Percentiles rank a stretch among this genome's conserved stretches.
Conservation (phyloP, 129 eudicot species). For the Flaveria trinervia region DNA sequence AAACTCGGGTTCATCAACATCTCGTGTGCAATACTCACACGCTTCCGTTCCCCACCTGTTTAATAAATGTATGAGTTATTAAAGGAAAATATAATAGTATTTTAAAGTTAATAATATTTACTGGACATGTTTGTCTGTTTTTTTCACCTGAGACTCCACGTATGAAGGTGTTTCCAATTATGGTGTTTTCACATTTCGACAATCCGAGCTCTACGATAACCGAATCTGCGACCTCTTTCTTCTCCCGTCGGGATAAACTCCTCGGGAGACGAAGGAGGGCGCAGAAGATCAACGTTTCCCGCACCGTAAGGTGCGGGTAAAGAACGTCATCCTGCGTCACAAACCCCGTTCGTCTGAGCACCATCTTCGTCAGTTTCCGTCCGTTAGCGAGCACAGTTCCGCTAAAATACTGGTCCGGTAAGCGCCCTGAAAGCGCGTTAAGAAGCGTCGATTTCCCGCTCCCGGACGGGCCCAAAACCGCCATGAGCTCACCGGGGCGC, state of each 20-base stretch:
- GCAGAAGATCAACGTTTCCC: conserved; percentile 77
- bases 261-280: conserved; percentile 66
- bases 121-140: no score
- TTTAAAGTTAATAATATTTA: no score
- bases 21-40: conserved; percentile 91
- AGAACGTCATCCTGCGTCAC: conserved; percentile 90
- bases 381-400: conserved; percentile 72
- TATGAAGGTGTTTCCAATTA: conserved; percentile 66
- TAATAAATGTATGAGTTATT: no score
- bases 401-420: conserved; percentile 50
- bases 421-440: conserved; percentile 74
- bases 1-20: conserved; percentile 84
- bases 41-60: conserved; percentile 79
- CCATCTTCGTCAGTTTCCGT: conserved; percentile 45
- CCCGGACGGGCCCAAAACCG: conserved; percentile 93
- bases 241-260: conserved; percentile 45
- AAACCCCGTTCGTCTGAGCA: conserved; percentile 64
- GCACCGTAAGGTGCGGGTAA: conserved; percentile 84
- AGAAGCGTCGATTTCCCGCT: conserved; percentile 94
- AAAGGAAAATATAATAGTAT: no score
- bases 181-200: conserved; percentile 66
- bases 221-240: conserved; percentile 50
- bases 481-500: conserved; percentile 72
- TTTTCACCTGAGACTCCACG: conserved; percentile 58
- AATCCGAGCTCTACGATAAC: conserved; percentile 72